Evolutionary conservation across 495 filamentous ascomycete genomes (phyloP), one percentile per base, ranked within the genome.

Genomic region (Pyrenula massariospora): DNA sequence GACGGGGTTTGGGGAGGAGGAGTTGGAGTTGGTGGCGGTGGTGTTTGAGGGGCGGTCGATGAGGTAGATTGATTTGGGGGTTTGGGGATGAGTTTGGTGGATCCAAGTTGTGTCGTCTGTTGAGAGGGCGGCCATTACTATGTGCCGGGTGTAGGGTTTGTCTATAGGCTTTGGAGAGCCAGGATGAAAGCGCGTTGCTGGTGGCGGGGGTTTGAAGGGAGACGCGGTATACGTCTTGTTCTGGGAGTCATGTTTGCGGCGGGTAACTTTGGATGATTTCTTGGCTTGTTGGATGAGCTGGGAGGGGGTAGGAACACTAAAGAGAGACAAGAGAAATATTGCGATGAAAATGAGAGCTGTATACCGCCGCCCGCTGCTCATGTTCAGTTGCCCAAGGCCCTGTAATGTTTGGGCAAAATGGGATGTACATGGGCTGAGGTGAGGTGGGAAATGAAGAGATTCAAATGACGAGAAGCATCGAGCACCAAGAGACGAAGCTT

Each of bases 71-170:
- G 73, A 20, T 52, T 20, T 52, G 8, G 50, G 22, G 19, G 20
- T 5, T 10, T 52, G 5, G 8, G 63, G 50, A 74, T 72, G 49
- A 68, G 66, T 20, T 65, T 74, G 58, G 23, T 73, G 67, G 15
- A 84, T 80, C 86, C 86, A 89, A 8, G 62, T 66, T 0, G 78
- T 76, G 64, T 86, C 76, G 57, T 87, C 84, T 1, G 67, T 61
- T 36, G 65, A 72, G n/a, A 77, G 74, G 11, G 74, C 72, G 3
- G 85, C 77, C 12, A 87, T 68, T 1, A 90, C 81, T 22, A 90
- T 58, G 11, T 64, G 68, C 55, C 74, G 76, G 5, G 73, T 71
- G 61, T 81, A 82, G 8, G 63, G 57, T 42, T 67, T 60, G 2
- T 73, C 74, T 2, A 58, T 61, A 2, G 73, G 68, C 56, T 77